phyloP scores from a whole-genome alignment of 192 early-diverging fungal species.

The Oehlia diaphana region DNA sequence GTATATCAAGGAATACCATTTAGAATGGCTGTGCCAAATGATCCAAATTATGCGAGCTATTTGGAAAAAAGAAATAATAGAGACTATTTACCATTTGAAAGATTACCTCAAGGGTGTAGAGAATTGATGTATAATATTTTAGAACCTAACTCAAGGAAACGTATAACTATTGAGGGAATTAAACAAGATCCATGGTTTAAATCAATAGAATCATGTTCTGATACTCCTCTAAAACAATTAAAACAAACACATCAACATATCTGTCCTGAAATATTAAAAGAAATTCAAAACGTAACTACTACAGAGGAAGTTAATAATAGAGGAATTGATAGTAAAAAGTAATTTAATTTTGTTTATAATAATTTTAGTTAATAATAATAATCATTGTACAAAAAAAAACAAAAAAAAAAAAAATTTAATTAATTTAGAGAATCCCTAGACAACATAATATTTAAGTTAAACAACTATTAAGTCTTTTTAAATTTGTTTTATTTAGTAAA shows the following conservation, averaged over 20 bases:
- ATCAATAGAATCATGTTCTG: constrained; percentile 59
- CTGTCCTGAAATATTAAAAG: neutral
- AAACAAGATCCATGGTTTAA: constrained; percentile 79
- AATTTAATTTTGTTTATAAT: neutral
- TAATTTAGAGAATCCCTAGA: too few relatives aligned
- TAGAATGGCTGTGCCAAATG: constrained; percentile 57
- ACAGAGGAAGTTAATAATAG: too few relatives aligned
- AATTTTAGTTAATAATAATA: neutral
- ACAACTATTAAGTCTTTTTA: too few relatives aligned
- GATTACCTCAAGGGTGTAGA: constrained; percentile 62
- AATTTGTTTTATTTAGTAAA: too few relatives aligned
- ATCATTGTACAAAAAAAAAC: neutral
- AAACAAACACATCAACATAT: neutral
- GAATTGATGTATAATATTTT: constrained; percentile 79
- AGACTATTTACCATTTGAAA: constrained; percentile 76
- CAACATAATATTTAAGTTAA: too few relatives aligned
- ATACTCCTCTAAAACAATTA: neutral
- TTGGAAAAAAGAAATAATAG: constrained; percentile 46
- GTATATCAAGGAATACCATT: constrained; percentile 69
- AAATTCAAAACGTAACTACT: neutral
- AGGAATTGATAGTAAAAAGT: neutral
- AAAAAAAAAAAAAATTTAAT: too few relatives aligned
- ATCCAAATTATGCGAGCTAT: constrained; percentile 66
- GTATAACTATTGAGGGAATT: constrained; percentile 70
- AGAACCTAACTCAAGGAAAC: constrained; percentile 71